Evolutionary conservation across 2,329 filamentous ascomycete genomes (phyloP).

Genomic region (Lasiodiplodia sp.): DNA sequence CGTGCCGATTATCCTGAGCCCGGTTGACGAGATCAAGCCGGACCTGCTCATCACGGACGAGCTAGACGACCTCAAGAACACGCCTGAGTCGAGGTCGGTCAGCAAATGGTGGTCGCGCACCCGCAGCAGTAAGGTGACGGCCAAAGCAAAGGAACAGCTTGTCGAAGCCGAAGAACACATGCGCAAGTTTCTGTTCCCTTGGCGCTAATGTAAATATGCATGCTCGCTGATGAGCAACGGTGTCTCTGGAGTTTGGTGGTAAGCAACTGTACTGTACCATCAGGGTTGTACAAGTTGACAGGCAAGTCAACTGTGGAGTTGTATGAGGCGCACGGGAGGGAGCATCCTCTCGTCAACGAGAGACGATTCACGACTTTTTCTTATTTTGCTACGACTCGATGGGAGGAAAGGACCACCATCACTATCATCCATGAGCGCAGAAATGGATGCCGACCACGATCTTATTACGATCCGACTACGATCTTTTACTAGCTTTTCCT

Average conservation of each 20-base stretch:
- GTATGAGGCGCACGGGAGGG: slow-evolving; percentile 23
- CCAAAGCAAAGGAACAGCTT: slow-evolving; percentile 44
- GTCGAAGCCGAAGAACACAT: slow-evolving; percentile 47
- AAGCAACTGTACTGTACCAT: slow-evolving; percentile 11
- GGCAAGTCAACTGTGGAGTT: slow-evolving; percentile 14
- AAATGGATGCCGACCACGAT: slow-evolving; percentile 28
- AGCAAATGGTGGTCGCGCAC: slow-evolving; percentile 42
- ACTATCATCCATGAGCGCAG: slow-evolving; percentile 26
- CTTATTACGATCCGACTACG: slow-evolving; percentile 20
- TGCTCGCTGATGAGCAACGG: slow-evolving; percentile 24
- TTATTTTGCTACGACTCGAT: slow-evolving; percentile 13
- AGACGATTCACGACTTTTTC: slow-evolving; percentile 13
- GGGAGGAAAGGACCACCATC: slow-evolving; percentile 12
- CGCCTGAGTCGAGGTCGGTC: slow-evolving; percentile 35
- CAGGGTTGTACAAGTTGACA: slow-evolving; percentile 10
- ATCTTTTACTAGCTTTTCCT: slow-evolving; percentile 16
- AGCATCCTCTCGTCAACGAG: slow-evolving; percentile 24
- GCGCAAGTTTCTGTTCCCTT: slow-evolving; percentile 45
- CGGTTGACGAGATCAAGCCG: slow-evolving; percentile 42
- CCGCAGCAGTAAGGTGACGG: slow-evolving; percentile 33
- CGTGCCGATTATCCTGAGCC: slow-evolving; percentile 48
- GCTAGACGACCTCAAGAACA: slow-evolving; percentile 39
- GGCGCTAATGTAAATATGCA: slow-evolving; percentile 37
- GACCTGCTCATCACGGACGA: slow-evolving; percentile 43
- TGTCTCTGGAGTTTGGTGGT: slow-evolving; percentile 22